Base-by-base conservation (phyloP, 169 alveolate species). In the Theileria parva region DNA sequence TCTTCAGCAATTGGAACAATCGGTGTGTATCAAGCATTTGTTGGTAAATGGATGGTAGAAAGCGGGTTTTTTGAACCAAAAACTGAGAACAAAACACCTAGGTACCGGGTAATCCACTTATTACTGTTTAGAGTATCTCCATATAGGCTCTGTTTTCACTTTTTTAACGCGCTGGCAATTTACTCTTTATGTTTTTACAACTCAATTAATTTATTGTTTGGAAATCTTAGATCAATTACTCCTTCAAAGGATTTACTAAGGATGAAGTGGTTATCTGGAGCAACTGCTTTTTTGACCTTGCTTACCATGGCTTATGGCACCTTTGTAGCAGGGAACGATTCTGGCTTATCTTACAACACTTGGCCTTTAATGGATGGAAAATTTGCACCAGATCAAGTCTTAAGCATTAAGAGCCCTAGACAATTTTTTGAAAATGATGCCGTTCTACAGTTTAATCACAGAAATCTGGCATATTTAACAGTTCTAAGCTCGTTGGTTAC, bases 261-360 rank as follows among this genome's bases (percentile, higher is more conserved):
- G 70, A 77, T 85, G 23, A 63, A 78, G 55, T 17, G 34, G 11
- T 32, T 57, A 80, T 59, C 64, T 23, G 48, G 59, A 0, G 39
- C 71, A 19, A 64, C 87, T 15, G 61, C 67, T 0, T 50, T 39
- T 28, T 88, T 80, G 9, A 21, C 85, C 7, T 71, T 91, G 19
- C 17, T 88, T 17, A 91, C 94, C 7, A 79, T 88, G 67, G 55
- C 88, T 0, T 78, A 86, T 67, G 96, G 96, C 3, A 92, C 93
- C 30, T 75, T 95, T 70, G 96, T 94, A 15, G 95, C 97, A 8
- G 97, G 97, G 8, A 95, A 81, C 48, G 93, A 92, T 63, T 96
- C 95, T 7, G 96, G 97, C 1, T 74, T 85, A 27, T 94, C 95
- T 11, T 91, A 81, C 79, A 95, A 95, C 64, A 95, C 97, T n/a